phyloP scores from a whole-genome alignment of 2,329 filamentous ascomycete species.

The Ascochyta koolunga region DNA sequence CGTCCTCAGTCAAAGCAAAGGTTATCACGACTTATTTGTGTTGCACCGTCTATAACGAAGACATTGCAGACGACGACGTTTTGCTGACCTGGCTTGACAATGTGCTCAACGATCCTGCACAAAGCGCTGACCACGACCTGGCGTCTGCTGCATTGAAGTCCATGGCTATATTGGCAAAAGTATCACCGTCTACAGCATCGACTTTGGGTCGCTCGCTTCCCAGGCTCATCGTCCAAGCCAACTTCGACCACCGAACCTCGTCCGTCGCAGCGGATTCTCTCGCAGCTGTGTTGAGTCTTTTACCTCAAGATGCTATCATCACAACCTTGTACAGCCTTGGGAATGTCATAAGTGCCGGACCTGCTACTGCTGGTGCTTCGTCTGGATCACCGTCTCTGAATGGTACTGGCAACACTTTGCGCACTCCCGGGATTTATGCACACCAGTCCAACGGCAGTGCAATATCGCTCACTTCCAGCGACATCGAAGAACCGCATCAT shows the following conservation, averaged over 20 bases:
- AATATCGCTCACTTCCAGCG: slow-evolving; percentile 76
- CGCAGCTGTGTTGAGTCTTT: slow-evolving; percentile 76
- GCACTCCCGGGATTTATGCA: slow-evolving; percentile 42
- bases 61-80: slow-evolving; percentile 77
- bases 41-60: slow-evolving; percentile 81
- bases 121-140: slow-evolving; percentile 81
- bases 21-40: slow-evolving; percentile 84
- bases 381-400: slow-evolving; percentile 57
- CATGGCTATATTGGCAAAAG: slow-evolving; percentile 79
- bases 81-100: slow-evolving; percentile 87
- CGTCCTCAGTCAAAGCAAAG: slow-evolving; percentile 83
- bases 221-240: slow-evolving; percentile 85
- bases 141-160: slow-evolving; percentile 80
- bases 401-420: slow-evolving; percentile 54
- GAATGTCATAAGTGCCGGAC: slow-evolving; percentile 83
- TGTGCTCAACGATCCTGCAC: slow-evolving; percentile 75
- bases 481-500: slow-evolving; percentile 77
- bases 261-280: slow-evolving; percentile 82
- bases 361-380: slow-evolving; percentile 55
- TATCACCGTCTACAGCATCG: slow-evolving; percentile 74
- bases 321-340: slow-evolving; percentile 96
- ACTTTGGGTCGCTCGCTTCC: slow-evolving; percentile 80
- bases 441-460: slow-evolving; percentile 70
- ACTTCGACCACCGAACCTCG: slow-evolving; percentile 71
- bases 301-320: slow-evolving; percentile 92